These are phyloP conservation scores for Aspergillus tubingensis DNA, from an alignment of 2,329 filamentous ascomycete genomes.

Conservation along the genomic window DNA sequence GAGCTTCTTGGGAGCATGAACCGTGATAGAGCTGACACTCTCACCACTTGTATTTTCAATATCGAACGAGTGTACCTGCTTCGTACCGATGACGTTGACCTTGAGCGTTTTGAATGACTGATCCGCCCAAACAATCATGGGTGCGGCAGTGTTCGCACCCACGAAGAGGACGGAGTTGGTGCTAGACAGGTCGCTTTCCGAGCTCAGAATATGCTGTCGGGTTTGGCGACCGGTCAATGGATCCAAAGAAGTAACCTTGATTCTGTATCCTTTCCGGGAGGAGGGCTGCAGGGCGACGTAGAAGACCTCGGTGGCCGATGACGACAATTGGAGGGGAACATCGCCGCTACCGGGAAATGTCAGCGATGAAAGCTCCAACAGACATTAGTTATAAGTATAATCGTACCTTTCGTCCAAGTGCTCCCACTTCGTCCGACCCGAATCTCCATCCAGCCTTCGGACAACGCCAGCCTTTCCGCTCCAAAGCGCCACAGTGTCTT, in stretches of 20 bases:
- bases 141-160: constrained; percentile 42
- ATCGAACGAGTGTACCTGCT: constrained; percentile 41
- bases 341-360: constrained; percentile 57
- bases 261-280: constrained; percentile 67
- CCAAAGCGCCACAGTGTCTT: constrained; percentile 70
- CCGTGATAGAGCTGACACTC: constrained; percentile 56
- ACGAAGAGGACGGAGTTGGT: constrained; percentile 45
- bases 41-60: constrained; percentile 45
- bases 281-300: constrained; percentile 72
- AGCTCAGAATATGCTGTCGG: constrained; percentile 70
- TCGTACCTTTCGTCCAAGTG: constrained; percentile 62
- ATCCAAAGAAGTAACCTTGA: constrained; percentile 76
- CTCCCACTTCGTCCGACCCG: constrained; percentile 78
- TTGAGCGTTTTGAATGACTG: constrained; percentile 47
- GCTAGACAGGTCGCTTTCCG: constrained; percentile 68
- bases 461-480: constrained; percentile 60
- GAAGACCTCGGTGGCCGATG: constrained; percentile 69
- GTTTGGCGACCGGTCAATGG: constrained; percentile 69
- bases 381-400: not conserved
- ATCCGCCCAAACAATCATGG: constrained; percentile 49
- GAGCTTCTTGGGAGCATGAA: constrained; percentile 73
- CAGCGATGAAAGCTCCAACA: constrained; percentile 8
- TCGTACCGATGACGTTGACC: constrained; percentile 48
- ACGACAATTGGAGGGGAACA: constrained; percentile 72
- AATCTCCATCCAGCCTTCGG: constrained; percentile 70